Base-by-base conservation (phyloP, 2,329 filamentous ascomycete genomes). In the Keithomyces neogunnii region DNA sequence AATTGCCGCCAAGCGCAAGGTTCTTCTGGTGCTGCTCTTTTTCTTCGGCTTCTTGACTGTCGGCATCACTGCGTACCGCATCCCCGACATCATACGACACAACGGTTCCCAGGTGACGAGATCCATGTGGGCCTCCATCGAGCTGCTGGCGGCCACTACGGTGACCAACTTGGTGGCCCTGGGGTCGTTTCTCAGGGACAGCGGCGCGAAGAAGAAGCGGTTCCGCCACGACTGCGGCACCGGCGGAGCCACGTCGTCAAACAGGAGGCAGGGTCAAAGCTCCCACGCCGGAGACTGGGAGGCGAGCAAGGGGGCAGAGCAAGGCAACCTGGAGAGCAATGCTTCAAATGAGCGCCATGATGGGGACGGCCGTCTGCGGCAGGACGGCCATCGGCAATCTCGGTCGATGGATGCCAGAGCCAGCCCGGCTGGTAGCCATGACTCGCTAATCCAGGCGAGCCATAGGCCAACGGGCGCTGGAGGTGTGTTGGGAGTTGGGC, bases 91-190 rank as follows among this genome's bases (percentile, higher is more conserved):
- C 54, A 83, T 96, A 48, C 60, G 74, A 3, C 73, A 77, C 35
- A 69, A 80, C 51, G 89, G 89, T 1, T 74, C 78, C 31, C 92
- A 96, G 64, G 88, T 91, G 58, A 87, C 85, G 57, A 86, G 92
- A 32, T 92, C 90, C 0, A 80, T 96, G 11, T 79, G 91, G 61
- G 91, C 91, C 1, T 95, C 89, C 0, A 75, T 92, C 4, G 91
- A 96, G 63, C 87, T 96, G 9, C 77, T 96, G 1, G 89, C 89
- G 26, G 89, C 91, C 2, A 87, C 89, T 0, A 81, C 82, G 0
- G 88, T 93, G 1, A 88, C 90, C 10, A 96, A 96, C 65, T 83
- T 85, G 2, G 77, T 96, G 28, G 86, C 95, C 1, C 80, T 96
- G 0, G 91, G 91, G 3, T 93, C 89, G 0, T 96, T 96, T 63